These are phyloP conservation scores for Phaeosphaeria sp. DNA, from an alignment of 2,329 filamentous ascomycete genomes.

Conservation along the genomic window DNA sequence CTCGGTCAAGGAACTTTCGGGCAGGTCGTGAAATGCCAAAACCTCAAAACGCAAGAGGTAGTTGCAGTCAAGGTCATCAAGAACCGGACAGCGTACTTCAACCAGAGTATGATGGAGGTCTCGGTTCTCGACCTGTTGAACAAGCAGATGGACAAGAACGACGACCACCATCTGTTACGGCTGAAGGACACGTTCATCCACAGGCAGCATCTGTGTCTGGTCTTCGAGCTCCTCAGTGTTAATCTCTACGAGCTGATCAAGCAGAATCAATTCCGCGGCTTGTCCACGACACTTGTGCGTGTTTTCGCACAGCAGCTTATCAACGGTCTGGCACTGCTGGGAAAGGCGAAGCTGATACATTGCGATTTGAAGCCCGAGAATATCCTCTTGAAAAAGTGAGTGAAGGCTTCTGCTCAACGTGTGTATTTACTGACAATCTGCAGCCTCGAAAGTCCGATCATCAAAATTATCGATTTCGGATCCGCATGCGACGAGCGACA, in stretches of 20 bases:
- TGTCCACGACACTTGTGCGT: conserved; percentile 94
- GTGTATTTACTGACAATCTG: conserved; percentile 14
- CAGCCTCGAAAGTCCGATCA: conserved; percentile 93
- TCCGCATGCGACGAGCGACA: conserved; percentile 98
- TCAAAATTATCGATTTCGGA: conserved; percentile 99
- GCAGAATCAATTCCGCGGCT: conserved; percentile 96
- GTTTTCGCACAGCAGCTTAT: conserved; percentile 97
- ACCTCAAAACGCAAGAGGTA: conserved; percentile 96
- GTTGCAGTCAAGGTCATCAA: conserved; percentile 99
- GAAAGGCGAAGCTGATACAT: conserved; percentile 96
- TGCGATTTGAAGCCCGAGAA: conserved; percentile 99
- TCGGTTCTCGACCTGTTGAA: conserved; percentile 97
- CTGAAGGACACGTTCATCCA: conserved; percentile 99
- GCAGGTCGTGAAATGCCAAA: conserved; percentile 98
- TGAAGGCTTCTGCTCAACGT: conserved; percentile 11
- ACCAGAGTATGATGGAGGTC: conserved; percentile 99
- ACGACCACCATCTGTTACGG: conserved; percentile 93
- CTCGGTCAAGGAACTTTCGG: conserved; percentile 97
- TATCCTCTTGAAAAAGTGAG: conserved; percentile 90
- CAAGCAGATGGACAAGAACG: conserved; percentile 98
- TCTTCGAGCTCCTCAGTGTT: conserved; percentile 95
- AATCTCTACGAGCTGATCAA: conserved; percentile 99
- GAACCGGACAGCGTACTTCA: conserved; percentile 98
- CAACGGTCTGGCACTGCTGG: conserved; percentile 88
- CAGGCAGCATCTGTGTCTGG: conserved; percentile 92